A percentile compares a stretch with the other conserved stretches of the same genome.
Evolutionary conservation across 148 eudicot species (phyloP).

Genomic region (Rhododendron molle): DNA sequence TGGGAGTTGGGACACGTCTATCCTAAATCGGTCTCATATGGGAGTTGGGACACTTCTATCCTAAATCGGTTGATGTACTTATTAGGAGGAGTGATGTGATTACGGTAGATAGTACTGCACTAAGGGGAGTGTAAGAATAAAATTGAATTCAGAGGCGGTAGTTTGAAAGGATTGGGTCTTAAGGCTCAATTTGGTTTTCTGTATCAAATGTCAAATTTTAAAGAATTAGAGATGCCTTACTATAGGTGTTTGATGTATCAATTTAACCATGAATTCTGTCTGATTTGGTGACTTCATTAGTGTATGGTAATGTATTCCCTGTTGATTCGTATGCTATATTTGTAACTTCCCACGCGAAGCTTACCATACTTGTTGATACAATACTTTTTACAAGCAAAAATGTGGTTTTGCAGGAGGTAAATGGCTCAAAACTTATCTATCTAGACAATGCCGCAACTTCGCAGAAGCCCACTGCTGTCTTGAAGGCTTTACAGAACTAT

Average conservation of each 20-base stretch:
- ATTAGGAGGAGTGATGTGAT: not conserved
- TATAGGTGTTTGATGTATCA: not conserved
- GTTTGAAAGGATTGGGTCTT: not conserved
- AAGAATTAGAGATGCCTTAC: not conserved
- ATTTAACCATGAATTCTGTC: not conserved
- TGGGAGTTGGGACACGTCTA: not conserved
- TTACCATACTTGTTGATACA: not conserved
- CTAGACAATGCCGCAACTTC: constrained; percentile 97
- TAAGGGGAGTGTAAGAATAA: not conserved
- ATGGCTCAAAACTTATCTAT: constrained; percentile 81
- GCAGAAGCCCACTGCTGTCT: constrained; percentile 76
- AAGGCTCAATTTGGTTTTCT: not conserved
- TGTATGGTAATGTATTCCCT: not conserved
- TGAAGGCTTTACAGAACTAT: constrained; percentile 70
- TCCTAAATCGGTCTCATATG: not conserved
- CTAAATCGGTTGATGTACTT: not conserved
- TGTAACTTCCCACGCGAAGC: not conserved
- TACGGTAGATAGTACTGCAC: not conserved
- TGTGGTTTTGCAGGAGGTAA: constrained; percentile 56
- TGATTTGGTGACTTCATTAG: not conserved
- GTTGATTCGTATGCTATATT: not conserved
- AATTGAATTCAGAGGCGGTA: not conserved
- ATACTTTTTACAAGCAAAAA: not conserved
- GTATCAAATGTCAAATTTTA: not conserved
- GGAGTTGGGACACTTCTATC: not conserved